Evolutionary conservation across 257 asterid species (phyloP).

Genomic region (Gentiana macrophylla): DNA sequence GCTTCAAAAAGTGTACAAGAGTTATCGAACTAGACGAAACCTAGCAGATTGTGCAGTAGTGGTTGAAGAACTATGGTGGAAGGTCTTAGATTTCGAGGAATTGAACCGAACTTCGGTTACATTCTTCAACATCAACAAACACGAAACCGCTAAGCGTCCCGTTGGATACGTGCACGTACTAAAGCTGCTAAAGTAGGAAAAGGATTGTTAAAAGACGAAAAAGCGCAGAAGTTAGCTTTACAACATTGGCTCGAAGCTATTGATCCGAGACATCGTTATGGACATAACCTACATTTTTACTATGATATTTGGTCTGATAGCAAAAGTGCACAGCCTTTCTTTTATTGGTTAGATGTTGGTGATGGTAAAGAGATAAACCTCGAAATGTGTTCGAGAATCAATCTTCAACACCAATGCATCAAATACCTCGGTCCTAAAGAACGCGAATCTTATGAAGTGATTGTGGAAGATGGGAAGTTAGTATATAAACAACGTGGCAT

Average conservation of each 20-base stretch:
- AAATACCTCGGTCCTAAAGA: conserved; percentile 96
- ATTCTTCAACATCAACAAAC: conserved; percentile 70
- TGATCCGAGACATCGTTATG: conserved; percentile 95
- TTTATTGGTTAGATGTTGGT: conserved; percentile 95
- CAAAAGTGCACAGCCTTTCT: conserved; percentile 90
- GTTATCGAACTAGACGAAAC: conserved; percentile 84
- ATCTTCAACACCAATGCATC: conserved; percentile 96
- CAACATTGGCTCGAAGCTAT: conserved; percentile 99
- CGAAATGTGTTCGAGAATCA: conserved; percentile 69
- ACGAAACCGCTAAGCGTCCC: conserved; percentile 80
- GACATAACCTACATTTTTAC: conserved; percentile 89
- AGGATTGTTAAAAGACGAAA: conserved; percentile 74
- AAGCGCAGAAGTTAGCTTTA: conserved; percentile 85
- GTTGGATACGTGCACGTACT: conserved; percentile 92
- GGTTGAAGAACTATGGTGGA: conserved; percentile 71
- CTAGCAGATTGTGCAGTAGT: conserved; percentile 92
- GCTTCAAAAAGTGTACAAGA: conserved; percentile 86
- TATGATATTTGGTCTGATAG: conserved; percentile 72
- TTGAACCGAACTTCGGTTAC: not conserved
- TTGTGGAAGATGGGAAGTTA: conserved; percentile 61
- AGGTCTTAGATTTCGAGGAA: conserved; percentile 67
- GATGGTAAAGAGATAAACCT: conserved; percentile 85
- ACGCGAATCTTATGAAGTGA: conserved; percentile 70
- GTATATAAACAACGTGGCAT: conserved; percentile 47
- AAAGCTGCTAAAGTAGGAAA: conserved; percentile 98